Percentiles rank a stretch among this genome's conserved stretches.
Evolutionary conservation across 208 protist genomes (phyloP).

Genomic region (Leishmania aethiopica): DNA sequence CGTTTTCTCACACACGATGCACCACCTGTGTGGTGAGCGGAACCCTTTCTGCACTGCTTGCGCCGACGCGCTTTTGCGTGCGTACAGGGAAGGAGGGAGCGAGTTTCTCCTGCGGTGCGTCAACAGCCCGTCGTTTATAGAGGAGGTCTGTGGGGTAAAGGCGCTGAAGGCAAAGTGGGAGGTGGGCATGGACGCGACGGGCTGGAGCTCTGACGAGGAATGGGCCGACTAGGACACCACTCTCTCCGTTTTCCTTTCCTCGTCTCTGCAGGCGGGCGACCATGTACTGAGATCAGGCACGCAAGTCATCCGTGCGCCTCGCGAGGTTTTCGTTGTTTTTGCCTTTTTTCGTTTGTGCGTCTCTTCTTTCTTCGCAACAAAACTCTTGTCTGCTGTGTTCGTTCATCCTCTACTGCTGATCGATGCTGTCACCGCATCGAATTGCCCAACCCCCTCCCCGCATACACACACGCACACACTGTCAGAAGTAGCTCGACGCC

Average conservation of each 20-base stretch:
- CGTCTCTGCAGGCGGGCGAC: too few relatives aligned
- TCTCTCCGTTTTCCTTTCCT: neutral
- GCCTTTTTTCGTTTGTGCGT: neutral
- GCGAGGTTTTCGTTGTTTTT: neutral
- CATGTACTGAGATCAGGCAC: neutral
- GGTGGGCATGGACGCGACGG: slow-evolving; percentile 24
- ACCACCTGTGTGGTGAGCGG: slow-evolving; percentile 64
- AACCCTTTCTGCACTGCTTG: slow-evolving; percentile 96
- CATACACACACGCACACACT: too few relatives aligned
- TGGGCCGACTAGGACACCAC: neutral
- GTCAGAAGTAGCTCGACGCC: neutral
- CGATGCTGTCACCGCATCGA: neutral
- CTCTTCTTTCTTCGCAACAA: neutral
- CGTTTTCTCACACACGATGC: slow-evolving; percentile 72
- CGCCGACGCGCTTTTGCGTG: slow-evolving; percentile 70
- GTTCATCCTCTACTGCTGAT: neutral
- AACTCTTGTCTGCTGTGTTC: neutral
- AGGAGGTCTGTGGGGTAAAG: slow-evolving; percentile 76
- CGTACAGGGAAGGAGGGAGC: slow-evolving; percentile 72
- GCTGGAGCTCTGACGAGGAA: slow-evolving; percentile 37
- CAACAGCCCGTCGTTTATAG: slow-evolving; percentile 84
- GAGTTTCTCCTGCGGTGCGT: slow-evolving; percentile 93
- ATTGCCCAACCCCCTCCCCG: neutral
- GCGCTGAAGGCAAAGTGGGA: slow-evolving; percentile 64
- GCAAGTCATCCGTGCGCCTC: neutral